Evolutionary conservation across 1,139 yeast species (phyloP).

Genomic region (Geotrichum cucujoidarum): DNA sequence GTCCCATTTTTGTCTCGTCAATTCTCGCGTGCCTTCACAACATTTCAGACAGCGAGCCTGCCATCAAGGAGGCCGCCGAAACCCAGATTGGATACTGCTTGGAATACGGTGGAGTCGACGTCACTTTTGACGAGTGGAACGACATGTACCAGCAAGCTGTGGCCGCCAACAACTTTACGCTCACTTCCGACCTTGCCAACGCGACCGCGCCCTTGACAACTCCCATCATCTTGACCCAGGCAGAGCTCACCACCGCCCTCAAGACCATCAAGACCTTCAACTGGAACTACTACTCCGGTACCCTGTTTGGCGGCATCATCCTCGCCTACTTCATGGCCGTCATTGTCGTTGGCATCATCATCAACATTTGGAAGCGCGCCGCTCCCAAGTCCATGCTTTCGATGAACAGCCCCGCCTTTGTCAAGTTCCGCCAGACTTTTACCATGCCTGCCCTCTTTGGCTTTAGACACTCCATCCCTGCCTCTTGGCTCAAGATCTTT

Average conservation of each 20-base stretch:
- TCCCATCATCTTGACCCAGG: background rate
- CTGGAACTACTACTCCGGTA: conserved; percentile 12
- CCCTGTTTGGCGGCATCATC: conserved; percentile 13
- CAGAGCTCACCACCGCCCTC: background rate
- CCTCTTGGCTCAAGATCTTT: conserved; percentile 22
- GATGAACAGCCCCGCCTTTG: conserved; percentile 17
- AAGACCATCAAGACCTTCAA: conserved; percentile 3
- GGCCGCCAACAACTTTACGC: background rate
- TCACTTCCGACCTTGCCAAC: background rate
- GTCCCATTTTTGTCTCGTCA: background rate
- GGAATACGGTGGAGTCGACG: background rate
- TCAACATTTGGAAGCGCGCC: conserved; percentile 20
- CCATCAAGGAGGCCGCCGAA: background rate
- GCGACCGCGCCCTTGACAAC: background rate
- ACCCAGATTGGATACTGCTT: background rate
- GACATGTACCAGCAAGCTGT: background rate
- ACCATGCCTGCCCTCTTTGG: conserved; percentile 35
- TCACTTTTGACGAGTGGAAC: background rate
- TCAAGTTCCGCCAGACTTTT: conserved; percentile 27
- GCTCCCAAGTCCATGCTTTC: conserved; percentile 14
- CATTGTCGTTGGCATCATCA: conserved; percentile 22
- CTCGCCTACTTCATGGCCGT: conserved; percentile 28
- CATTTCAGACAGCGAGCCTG: background rate
- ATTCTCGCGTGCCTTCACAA: background rate
- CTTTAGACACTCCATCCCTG: conserved; percentile 30